Base-by-base conservation (phyloP, 108 stramenopile species). In the Pseudonitzschia pungens region DNA sequence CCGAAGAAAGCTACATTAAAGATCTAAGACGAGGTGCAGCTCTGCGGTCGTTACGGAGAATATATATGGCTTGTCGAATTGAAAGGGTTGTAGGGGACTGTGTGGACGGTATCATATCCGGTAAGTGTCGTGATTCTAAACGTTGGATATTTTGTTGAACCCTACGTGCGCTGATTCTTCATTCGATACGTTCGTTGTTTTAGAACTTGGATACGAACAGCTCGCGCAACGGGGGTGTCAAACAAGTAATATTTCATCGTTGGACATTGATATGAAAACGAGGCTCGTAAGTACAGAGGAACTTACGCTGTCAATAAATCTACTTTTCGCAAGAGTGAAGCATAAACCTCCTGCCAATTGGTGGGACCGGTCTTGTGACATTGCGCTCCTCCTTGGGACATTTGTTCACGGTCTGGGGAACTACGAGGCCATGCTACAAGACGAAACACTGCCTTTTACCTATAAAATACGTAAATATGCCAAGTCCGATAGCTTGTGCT, bases 321-420 rank as follows among this genome's bases (percentile, higher is more conserved):
- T 55, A 11, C 33, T 63, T 12, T 29, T 79, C 48, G 14, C 31
- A 24, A 42, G 29, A 78, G 74, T 76, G 6, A 72, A 74, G 40
- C 60, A 57, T 31, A 70, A 62, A 33, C n/a, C 74, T 7, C 86
- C 84, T 9, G 86, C 84, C 26, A 76, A 74, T 12, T 93, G 92
- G 93, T 94, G 93, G 93, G 91, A 94, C 65, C 77, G 87, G 26
- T 79, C 79, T 27, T 94, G 93, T 71, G 93, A 94, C 72, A 74
- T 94, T 41, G 90, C 81, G 12, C 81, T 94, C 41, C 33, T 92
- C 21, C 52, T 94, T 32, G 93, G 93, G 40, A 89, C 93, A 28
- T 92, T 94, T 73, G 77, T 94, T 53, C 93, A 94, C 69, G 93
- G 93, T 5, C 73, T 94, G 42, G 90, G 93, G 2, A 94, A 92